Base-by-base conservation (phyloP, 116 monocot species). In the Iris pallida region DNA sequence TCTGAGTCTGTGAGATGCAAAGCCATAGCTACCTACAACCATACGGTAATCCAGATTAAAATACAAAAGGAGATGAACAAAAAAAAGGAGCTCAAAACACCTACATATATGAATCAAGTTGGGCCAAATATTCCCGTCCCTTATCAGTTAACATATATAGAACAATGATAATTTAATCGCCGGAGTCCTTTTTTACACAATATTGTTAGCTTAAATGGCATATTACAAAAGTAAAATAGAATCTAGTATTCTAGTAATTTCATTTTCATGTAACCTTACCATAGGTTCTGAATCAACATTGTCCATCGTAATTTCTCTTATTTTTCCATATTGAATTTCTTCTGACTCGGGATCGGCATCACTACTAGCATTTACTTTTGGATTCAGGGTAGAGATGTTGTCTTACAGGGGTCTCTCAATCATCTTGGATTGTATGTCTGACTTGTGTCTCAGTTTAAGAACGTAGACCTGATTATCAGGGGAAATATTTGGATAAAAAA, bases 391-490 rank as follows among this genome's bases (percentile, higher is more conserved):
- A 51, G 72, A 63, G 55, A 75, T 64, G 53, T 81, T 82, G 7
- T 90, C 91, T 65, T 88, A 71, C 53, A 73, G 74, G 59, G 75
- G 76, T 8, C 71, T 79, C 14, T 81, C 80, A 18, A 82, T 47
- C 57, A 82, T 63, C 63, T 73, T 80, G 11, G 85, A 72, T 53
- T 78, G 86, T 41, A 76, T 45, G 59, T 76, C 83, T 45, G 89
- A 75, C 69, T 84, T 88, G 68, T 82, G 74, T 76, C 91, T 91
- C 80, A 88, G 88, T 69, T 91, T 95, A 53, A 95, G 86, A 78
- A 84, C 84, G 79, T 84, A 80, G 44, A 91, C 91, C 95, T 95
- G 69, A 42, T 42, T 49, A 68, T 4, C 46, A 65, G 20, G 44
- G 53, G 4, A 67, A 16, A 45, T 45, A 13, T 47, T 15, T 61